Base-by-base conservation (phyloP, 2,329 filamentous ascomycete species). In the Penicillium sp. region DNA sequence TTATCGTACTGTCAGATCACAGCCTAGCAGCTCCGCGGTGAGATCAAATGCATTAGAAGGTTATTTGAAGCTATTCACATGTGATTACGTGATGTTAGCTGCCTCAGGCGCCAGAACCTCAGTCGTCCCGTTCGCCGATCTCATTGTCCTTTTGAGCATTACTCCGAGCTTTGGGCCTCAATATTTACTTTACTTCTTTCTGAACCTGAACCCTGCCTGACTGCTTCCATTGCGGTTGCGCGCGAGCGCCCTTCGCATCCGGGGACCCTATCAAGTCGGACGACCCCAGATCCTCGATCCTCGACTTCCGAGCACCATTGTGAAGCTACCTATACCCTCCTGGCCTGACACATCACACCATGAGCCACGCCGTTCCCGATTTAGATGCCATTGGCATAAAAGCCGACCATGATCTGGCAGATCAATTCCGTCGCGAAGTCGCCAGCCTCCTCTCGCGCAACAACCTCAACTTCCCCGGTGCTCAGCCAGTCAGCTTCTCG, bases 401-500 rank as follows among this genome's bases (percentile, higher is more conserved):
- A 71, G 84, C 86, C 47, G 80, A 84, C 18, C 80, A 79, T n/a
- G 75, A 83, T 1, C 77, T 90, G 11, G 80, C 89, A 44, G 68
- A 78, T 45, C 68, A 77, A 16, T 85, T 96, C 74, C 88, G 89
- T 56, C 78, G 79, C 56, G 88, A 91, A 70, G 90, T 96, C 55
- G 89, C 90, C 24, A 70, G 80, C 5, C 81, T 97, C 43, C 83
- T 99, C n/a, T 81, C 83, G 16, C 84, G 92, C 64, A 81, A 81
- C 49, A 86, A 84, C 62, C 76, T 78, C 22, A 81, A 77, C 60
- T 99, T 99, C 65, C 92, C 94, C 0, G 94, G 86, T 67, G 93
- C 94, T 48, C 94, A 99, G 74, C 94, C 94, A 13, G 92, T 99
- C 61, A 96, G 91, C 68, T 99, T 99, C 71, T 82, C 90, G 51